A percentile compares a stretch with the other conserved stretches of the same genome.
phyloP scores from a whole-genome alignment of 129 eudicot species.

The Glebionis coronaria region DNA sequence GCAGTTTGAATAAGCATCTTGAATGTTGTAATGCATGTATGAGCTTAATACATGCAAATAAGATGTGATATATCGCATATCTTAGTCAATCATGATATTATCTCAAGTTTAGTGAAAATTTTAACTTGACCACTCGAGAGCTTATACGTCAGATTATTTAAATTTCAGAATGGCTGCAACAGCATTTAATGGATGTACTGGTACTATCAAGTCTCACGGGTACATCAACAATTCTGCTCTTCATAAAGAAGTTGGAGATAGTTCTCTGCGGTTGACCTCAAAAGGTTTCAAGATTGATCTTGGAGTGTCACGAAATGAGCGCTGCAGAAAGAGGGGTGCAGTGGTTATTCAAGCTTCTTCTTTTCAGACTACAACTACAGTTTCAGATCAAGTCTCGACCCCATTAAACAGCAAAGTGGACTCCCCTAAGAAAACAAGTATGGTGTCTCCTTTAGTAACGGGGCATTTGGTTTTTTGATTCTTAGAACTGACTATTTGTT shows the following conservation, averaged over 20 bases:
- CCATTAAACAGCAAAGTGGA: slow-evolving; percentile 49
- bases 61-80: too few species aligned
- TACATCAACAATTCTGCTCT: slow-evolving; percentile 23
- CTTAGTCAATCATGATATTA: too few species aligned
- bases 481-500: too few species aligned
- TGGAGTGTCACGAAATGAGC: slow-evolving; percentile 34
- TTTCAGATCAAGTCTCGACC: slow-evolving; percentile 40
- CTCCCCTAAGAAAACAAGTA: slow-evolving; percentile 75
- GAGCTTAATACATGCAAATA: too few species aligned
- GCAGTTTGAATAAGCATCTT: too few species aligned
- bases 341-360: slow-evolving; percentile 58
- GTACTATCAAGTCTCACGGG: slow-evolving; percentile 4
- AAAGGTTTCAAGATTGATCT: slow-evolving; percentile 41
- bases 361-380: slow-evolving; percentile 40
- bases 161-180: slow-evolving; percentile 82
- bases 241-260: slow-evolving; percentile 37
- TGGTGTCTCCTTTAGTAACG: slow-evolving; percentile 10
- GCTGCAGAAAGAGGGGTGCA: slow-evolving; percentile 36
- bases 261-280: slow-evolving; percentile 39
- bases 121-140: too few species aligned
- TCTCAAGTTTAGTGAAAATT: too few species aligned
- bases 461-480: neutral
- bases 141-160: too few species aligned
- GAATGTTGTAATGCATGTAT: too few species aligned
- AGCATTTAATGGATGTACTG: slow-evolving; percentile 47